Evolutionary conservation across 1,139 yeast genomes (phyloP).

Genomic region (Geotrichum klebahnii): DNA sequence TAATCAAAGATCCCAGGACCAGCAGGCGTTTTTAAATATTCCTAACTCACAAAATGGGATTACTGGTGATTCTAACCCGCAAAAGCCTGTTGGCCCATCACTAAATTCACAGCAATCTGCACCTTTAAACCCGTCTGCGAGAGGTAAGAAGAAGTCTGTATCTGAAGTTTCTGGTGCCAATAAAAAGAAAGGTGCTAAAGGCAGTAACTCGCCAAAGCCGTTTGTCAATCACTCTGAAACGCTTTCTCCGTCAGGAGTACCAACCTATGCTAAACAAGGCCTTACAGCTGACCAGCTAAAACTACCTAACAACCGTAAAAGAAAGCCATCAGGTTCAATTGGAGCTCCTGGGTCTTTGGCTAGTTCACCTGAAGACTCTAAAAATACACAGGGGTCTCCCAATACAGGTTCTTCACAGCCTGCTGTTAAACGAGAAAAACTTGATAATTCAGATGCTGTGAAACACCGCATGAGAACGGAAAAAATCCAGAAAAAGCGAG

Average conservation of each 20-base stretch:
- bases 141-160: neutral
- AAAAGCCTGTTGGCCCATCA: too few species aligned
- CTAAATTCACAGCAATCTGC: too few species aligned
- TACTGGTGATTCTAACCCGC: too few species aligned
- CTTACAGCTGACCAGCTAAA: conserved; percentile 35
- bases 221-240: neutral
- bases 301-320: conserved; percentile 32
- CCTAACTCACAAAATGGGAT: too few species aligned
- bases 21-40: too few species aligned
- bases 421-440: conserved; percentile 31
- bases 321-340: conserved; percentile 26
- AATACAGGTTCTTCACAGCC: neutral
- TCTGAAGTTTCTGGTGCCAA: too few species aligned
- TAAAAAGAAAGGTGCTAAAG: neutral
- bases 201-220: neutral
- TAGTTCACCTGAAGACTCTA: conserved; percentile 15
- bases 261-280: conserved; percentile 31
- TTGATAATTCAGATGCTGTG: conserved; percentile 26
- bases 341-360: neutral
- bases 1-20: too few species aligned
- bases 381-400: neutral
- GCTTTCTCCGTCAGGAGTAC: conserved; percentile 31
- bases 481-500: conserved; percentile 28
- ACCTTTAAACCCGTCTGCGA: too few species aligned
- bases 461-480: conserved; percentile 25